These are phyloP conservation scores for Pyrenophora seminiperda DNA, from an alignment of 2,329 filamentous ascomycete species.

Conservation along the genomic window DNA sequence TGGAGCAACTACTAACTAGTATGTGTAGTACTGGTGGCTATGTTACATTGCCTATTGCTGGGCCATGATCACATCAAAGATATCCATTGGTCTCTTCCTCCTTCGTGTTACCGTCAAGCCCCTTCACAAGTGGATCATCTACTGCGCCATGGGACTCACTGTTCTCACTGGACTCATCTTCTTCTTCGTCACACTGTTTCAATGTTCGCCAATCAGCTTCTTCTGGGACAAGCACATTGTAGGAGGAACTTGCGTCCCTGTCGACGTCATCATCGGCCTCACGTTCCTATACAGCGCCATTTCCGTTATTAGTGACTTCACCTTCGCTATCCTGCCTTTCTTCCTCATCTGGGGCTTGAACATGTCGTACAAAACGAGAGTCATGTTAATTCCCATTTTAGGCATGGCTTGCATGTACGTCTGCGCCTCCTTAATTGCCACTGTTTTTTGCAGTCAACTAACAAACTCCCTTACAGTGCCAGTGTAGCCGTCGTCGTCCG, in stretches of 20 bases:
- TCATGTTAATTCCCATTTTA: conserved; percentile 55
- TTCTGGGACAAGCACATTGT: conserved; percentile 55
- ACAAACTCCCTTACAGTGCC: conserved; percentile 27
- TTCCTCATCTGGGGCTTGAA: conserved; percentile 59
- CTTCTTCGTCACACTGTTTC: conserved; percentile 57
- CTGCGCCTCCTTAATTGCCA: too few relatives aligned
- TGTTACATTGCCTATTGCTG: conserved; percentile 44
- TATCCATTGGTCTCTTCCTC: conserved; percentile 44
- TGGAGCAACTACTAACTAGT: neutral
- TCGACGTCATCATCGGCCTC: conserved; percentile 49
- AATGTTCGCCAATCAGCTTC: conserved; percentile 56
- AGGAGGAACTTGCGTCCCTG: conserved; percentile 50
- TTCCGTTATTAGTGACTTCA: conserved; percentile 55
- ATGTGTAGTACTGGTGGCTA: conserved; percentile 42
- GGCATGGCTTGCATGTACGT: conserved; percentile 58
- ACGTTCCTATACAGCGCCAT: conserved; percentile 56
- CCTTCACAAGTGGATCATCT: conserved; percentile 46
- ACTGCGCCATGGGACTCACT: conserved; percentile 42
- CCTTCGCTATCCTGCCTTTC: conserved; percentile 57
- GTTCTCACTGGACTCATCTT: conserved; percentile 48
- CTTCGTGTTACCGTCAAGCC: conserved; percentile 40
- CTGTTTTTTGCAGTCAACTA: neutral
- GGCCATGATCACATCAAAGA: conserved; percentile 41
- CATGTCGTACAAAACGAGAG: conserved; percentile 56
- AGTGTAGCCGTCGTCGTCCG: conserved; percentile 45